Conservation (phyloP, 257 asterid genomes). For the Solanum pinnatisectum region DNA sequence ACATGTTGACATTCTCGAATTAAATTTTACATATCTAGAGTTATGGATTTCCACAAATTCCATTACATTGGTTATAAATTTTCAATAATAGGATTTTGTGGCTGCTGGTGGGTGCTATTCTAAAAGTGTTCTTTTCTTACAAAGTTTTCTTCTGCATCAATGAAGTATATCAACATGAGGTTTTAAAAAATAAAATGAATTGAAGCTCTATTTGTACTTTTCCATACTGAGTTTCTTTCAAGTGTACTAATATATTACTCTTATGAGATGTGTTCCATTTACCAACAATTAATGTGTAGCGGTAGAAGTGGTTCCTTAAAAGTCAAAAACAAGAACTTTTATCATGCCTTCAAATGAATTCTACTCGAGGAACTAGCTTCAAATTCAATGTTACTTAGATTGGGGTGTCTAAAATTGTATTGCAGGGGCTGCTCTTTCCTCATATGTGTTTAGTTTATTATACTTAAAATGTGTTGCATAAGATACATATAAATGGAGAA, state of each 20-base stretch:
- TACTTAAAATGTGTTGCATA: no score
- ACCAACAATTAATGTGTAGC: background rate
- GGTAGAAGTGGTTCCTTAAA: background rate
- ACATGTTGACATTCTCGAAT: no score
- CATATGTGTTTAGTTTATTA: no score
- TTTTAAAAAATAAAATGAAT: no score
- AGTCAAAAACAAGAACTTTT: background rate
- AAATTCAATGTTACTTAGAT: background rate
- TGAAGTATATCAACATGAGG: no score
- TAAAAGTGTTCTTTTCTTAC: no score
- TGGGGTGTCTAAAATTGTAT: background rate
- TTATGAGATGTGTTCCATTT: background rate
- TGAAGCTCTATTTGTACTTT: background rate
- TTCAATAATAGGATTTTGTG: no score
- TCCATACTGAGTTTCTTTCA: background rate
- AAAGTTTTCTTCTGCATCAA: no score
- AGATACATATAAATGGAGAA: background rate
- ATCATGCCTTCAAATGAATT: background rate
- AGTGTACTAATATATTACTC: background rate
- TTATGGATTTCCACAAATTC: no score
- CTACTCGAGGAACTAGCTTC: background rate
- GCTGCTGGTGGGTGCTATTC: no score
- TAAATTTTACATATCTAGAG: no score
- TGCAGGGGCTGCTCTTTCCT: background rate
- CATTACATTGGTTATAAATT: no score